Conservation (phyloP, 768 basidiomycete species). For the Nidularia pulvinata region DNA sequence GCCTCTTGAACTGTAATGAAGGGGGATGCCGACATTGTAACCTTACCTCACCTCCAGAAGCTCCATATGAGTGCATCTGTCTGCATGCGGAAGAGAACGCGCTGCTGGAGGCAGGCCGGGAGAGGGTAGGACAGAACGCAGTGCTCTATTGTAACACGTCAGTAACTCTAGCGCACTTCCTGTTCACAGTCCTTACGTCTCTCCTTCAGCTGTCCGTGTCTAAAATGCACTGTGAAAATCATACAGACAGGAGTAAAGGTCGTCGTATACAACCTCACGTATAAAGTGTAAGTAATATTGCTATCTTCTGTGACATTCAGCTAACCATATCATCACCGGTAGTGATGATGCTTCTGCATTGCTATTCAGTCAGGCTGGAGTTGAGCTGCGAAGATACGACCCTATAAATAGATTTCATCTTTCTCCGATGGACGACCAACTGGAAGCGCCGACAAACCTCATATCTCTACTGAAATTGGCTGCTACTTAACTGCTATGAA, state of each 20-base stretch:
- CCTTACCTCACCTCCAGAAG: conserved; percentile 40
- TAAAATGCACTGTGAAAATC: conserved; percentile 97
- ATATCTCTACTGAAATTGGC: conserved; percentile 1
- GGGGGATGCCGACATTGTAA: conserved; percentile 90
- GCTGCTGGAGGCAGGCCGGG: conserved; percentile 89
- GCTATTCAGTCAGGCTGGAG: conserved; percentile 80
- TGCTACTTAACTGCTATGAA: neutral
- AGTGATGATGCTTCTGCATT: conserved; percentile 84
- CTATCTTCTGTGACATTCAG: neutral
- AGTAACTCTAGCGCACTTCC: conserved; percentile 15
- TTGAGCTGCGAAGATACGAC: conserved; percentile 74
- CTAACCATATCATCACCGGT: conserved; percentile 3
- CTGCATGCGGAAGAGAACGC: conserved; percentile 99
- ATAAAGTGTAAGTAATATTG: conserved; percentile 78
- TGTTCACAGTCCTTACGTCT: conserved; percentile 1
- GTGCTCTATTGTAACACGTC: conserved; percentile 99
- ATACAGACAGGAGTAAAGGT: conserved; percentile 91
- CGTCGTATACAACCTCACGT: conserved; percentile 94
- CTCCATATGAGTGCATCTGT: conserved; percentile 83
- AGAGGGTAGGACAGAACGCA: conserved; percentile 78
- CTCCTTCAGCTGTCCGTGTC: conserved; percentile 84
- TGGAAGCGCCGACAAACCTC: conserved; percentile 14
- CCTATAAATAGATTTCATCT: conserved; percentile 34
- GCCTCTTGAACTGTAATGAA: conserved; percentile 86
- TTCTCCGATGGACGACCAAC: conserved; percentile 16